A percentile compares a stretch with the other conserved stretches of the same genome.
These are phyloP conservation scores for Lentinula aciculospora DNA, from an alignment of 768 basidiomycete species.

Conservation along the genomic window DNA sequence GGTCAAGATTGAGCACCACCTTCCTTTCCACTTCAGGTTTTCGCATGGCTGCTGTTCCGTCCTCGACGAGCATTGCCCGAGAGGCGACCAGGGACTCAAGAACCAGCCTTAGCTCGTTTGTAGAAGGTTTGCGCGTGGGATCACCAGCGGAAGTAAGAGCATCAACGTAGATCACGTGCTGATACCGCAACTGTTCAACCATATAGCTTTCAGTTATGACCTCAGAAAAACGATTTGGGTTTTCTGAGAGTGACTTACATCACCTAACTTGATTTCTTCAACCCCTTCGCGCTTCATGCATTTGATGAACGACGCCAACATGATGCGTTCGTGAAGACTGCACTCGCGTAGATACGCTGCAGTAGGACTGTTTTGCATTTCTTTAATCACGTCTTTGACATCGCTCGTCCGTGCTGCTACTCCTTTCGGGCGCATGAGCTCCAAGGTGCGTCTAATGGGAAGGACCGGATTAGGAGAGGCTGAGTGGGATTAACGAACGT, in stretches of 20 bases:
- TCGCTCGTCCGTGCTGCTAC: constrained; percentile 61
- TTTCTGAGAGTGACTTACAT: constrained; percentile 48
- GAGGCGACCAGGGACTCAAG: constrained; percentile 74
- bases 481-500: not conserved
- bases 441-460: constrained; percentile 66
- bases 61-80: constrained; percentile 71
- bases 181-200: constrained; percentile 54
- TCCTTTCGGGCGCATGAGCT: constrained; percentile 53
- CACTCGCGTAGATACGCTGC: constrained; percentile 78
- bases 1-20: constrained; percentile 79
- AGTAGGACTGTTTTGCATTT: constrained; percentile 89
- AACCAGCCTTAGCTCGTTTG: constrained; percentile 60
- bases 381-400: constrained; percentile 72
- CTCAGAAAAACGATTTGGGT: not conserved
- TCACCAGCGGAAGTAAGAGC: constrained; percentile 57
- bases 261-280: constrained; percentile 82
- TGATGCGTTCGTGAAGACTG: constrained; percentile 82
- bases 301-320: constrained; percentile 79
- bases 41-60: constrained; percentile 44
- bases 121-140: constrained; percentile 50
- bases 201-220: not conserved
- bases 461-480: not conserved
- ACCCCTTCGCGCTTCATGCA: constrained; percentile 82
- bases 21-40: constrained; percentile 63
- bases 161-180: constrained; percentile 68